phyloP scores from a whole-genome alignment of 495 filamentous ascomycete species.

The Aspergillus olivimuriae region DNA sequence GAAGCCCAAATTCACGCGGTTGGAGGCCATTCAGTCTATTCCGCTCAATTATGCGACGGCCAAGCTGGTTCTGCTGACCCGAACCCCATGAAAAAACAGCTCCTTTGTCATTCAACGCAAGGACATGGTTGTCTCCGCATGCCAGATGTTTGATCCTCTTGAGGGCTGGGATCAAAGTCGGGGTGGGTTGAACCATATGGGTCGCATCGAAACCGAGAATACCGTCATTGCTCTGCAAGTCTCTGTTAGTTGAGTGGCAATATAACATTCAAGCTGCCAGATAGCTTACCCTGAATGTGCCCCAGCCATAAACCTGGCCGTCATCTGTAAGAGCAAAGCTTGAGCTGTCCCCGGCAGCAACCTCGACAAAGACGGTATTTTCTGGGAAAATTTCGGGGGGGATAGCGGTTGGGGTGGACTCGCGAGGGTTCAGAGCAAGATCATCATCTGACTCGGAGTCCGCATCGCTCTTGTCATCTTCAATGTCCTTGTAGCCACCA shows the following conservation, averaged over 20 bases:
- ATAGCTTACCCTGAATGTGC: conserved; percentile 56
- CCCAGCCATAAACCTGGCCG: conserved; percentile 64
- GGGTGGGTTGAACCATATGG: conserved; percentile 38
- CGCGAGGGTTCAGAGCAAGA: conserved; percentile 52
- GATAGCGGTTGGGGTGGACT: conserved; percentile 55
- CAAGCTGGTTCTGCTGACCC: conserved; percentile 59
- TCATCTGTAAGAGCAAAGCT: conserved; percentile 62
- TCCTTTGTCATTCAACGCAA: conserved; percentile 52
- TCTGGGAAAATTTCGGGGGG: conserved; percentile 44
- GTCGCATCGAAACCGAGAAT: conserved; percentile 47
- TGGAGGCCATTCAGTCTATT: conserved; percentile 50
- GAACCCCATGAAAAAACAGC: conserved; percentile 57
- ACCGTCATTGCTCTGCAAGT: conserved; percentile 47
- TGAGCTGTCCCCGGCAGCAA: conserved; percentile 58
- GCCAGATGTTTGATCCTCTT: conserved; percentile 51
- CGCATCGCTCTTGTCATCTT: conserved; percentile 46
- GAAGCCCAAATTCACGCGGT: conserved; percentile 64
- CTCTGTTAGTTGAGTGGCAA: conserved; percentile 13
- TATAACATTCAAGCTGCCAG: background rate
- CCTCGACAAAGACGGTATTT: conserved; percentile 50
- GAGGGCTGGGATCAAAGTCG: conserved; percentile 43
- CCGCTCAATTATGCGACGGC: conserved; percentile 54
- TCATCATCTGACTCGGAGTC: conserved; percentile 47
- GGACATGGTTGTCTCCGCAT: conserved; percentile 56
- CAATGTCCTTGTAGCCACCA: conserved; percentile 58